A percentile compares a stretch with the other conserved stretches of the same genome.
phyloP scores from a whole-genome alignment of 148 eudicot genomes.

The Beta vulgaris region DNA sequence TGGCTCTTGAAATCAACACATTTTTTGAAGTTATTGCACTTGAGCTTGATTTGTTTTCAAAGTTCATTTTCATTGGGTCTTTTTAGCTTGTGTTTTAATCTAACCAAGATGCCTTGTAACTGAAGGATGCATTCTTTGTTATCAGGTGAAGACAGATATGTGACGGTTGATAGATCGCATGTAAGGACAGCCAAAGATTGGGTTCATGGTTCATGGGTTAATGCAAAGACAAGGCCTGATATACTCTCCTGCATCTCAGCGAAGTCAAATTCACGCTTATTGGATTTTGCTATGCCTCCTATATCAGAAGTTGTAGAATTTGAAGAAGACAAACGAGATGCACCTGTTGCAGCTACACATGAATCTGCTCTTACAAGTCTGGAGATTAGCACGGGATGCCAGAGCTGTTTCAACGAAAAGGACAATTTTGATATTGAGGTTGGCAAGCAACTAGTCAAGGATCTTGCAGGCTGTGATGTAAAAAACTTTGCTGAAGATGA shows the following conservation, averaged over 20 bases:
- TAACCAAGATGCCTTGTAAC: background rate
- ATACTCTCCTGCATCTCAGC: constrained; percentile 31
- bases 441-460: background rate
- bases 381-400: background rate
- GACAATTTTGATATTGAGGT: background rate
- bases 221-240: constrained; percentile 43
- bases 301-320: constrained; percentile 24
- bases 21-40: no score
- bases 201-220: constrained; percentile 63
- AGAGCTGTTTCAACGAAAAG: background rate
- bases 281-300: constrained; percentile 11
- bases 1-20: no score
- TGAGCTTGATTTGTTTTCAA: no score
- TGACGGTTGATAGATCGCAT: constrained; percentile 32
- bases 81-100: background rate
- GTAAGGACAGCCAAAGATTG: constrained; percentile 67
- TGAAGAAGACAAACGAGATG: constrained; percentile 12
- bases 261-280: constrained; percentile 15
- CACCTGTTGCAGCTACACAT: background rate
- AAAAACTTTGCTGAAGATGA: background rate
- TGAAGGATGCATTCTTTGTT: background rate
- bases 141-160: constrained; percentile 60
- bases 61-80: no score
- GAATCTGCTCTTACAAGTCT: background rate
- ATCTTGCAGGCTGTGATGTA: background rate